These are phyloP conservation scores for Trametes maxima DNA, from an alignment of 768 basidiomycete species.

Conservation along the genomic window DNA sequence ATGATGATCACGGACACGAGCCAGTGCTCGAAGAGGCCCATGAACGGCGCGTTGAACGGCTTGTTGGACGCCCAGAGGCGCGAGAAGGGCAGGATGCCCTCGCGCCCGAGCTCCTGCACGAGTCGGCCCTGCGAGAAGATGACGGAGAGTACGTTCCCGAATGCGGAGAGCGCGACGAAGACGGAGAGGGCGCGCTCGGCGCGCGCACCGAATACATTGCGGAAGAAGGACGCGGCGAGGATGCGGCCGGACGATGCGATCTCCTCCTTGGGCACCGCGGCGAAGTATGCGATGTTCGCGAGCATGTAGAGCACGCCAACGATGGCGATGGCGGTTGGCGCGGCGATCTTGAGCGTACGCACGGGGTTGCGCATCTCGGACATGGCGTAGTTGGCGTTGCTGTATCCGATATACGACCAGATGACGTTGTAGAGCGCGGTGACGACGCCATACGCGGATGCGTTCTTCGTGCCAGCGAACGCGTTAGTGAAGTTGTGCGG, in stretches of 20 bases:
- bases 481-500: constrained; percentile 36
- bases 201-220: constrained; percentile 47
- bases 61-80: constrained; percentile 49
- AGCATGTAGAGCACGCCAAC: constrained; percentile 52
- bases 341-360: constrained; percentile 48
- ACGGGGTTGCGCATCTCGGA: constrained; percentile 45
- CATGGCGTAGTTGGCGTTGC: constrained; percentile 47
- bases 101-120: constrained; percentile 52
- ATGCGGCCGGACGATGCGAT: constrained; percentile 47
- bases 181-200: constrained; percentile 40
- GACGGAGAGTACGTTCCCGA: constrained; percentile 43
- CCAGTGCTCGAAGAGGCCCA: neutral
- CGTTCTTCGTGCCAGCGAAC: constrained; percentile 30
- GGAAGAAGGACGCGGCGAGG: constrained; percentile 53
- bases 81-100: constrained; percentile 53
- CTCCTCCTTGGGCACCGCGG: constrained; percentile 30
- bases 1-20: constrained; percentile 38
- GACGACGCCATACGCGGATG: constrained; percentile 27
- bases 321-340: constrained; percentile 46
- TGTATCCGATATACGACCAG: constrained; percentile 35
- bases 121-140: constrained; percentile 31
- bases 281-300: constrained; percentile 44
- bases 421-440: constrained; percentile 35
- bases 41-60: constrained; percentile 51
- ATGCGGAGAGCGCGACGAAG: constrained; percentile 43